Evolutionary conservation across 2,329 filamentous ascomycete species (phyloP), one percentile per base, ranked within the genome.

Genomic region (Apiospora hydei): DNA sequence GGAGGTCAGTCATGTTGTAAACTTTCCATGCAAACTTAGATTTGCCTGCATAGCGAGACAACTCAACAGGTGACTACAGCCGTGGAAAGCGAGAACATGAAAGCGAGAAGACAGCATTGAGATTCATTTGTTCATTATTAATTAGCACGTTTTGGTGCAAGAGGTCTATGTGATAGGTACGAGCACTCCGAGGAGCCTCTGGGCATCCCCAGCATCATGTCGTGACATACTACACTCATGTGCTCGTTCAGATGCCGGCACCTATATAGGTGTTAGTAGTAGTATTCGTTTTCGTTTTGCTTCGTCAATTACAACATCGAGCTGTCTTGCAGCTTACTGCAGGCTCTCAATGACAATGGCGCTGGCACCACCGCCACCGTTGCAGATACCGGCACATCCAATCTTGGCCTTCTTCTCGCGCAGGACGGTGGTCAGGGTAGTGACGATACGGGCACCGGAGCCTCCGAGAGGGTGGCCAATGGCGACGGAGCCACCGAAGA

Each of bases 331-430:
- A 71, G 71, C 8, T 84, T 84, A 89, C 84, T 89, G 87, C 80
- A 91, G 81, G 81, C 83, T 90, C 88, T 99, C 96, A 79, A 99
- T 90, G 74, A 99, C 94, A 77, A 99, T 86, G 72, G 96, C 96
- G 79, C 94, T 97, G 73, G 96, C 96, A 82, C 96, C 96, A 78
- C 96, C 96, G 72, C 96, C 96, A 76, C 96, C 96, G 84, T 99
- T 99, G 91, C 96, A 99, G 81, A 99, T 98, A 80, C 94, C 96
- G 51, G 94, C 96, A 80, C 91, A 93, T 72, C 96, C 96, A 82
- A 98, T 92, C 91, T 97, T 98, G 80, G 91, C 95, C 83, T 94
- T 93, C 88, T 95, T 96, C 83, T 96, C 92, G 83, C 90, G 93
- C 80, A 99, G 86, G 47, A 98, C 96, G 75, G 94, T 93, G 71